Percentiles rank a stretch among this genome's conserved stretches.
Evolutionary conservation across 768 basidiomycete genomes (phyloP).

Genomic region (Auricularia sp.): DNA sequence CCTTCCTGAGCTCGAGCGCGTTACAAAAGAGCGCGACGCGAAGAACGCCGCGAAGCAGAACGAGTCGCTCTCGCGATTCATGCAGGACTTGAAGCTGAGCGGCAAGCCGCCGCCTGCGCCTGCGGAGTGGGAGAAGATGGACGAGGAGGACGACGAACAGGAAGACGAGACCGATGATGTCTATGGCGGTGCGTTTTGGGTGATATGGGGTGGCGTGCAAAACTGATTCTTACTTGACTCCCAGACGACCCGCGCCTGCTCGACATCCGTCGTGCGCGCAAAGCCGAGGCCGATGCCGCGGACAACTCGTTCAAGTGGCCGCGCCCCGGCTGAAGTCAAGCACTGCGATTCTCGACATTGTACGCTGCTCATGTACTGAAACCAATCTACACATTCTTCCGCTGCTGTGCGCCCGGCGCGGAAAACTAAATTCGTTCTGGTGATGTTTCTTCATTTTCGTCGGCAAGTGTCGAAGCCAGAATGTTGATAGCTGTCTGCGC

Average conservation of each 20-base stretch:
- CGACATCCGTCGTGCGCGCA: conserved; percentile 1
- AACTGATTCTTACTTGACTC: neutral
- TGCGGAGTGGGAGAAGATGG: conserved; percentile 52
- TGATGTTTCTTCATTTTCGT: no score
- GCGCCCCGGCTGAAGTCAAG: conserved; percentile 6
- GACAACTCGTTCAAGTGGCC: conserved; percentile 9
- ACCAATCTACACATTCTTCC: no score
- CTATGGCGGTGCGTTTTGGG: conserved; percentile 14
- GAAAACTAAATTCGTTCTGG: no score
- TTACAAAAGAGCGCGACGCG: conserved; percentile 41
- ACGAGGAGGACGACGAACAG: conserved; percentile 43
- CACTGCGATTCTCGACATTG: no score
- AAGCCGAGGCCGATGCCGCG: neutral
- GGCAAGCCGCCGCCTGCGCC: conserved; percentile 50
- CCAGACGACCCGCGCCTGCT: no score
- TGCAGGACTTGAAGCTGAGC: conserved; percentile 75
- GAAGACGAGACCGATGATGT: conserved; percentile 46
- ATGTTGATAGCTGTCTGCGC: no score
- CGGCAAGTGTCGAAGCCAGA: no score
- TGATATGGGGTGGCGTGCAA: conserved; percentile 7
- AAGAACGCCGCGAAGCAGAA: conserved; percentile 56
- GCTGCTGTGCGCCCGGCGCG: no score
- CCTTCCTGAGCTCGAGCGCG: conserved; percentile 75
- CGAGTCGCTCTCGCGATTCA: conserved; percentile 66
- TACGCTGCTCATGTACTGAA: no score